Conservation (phyloP, 202 grass and related monocot species). For the Thinopyrum obtusiflorum region DNA sequence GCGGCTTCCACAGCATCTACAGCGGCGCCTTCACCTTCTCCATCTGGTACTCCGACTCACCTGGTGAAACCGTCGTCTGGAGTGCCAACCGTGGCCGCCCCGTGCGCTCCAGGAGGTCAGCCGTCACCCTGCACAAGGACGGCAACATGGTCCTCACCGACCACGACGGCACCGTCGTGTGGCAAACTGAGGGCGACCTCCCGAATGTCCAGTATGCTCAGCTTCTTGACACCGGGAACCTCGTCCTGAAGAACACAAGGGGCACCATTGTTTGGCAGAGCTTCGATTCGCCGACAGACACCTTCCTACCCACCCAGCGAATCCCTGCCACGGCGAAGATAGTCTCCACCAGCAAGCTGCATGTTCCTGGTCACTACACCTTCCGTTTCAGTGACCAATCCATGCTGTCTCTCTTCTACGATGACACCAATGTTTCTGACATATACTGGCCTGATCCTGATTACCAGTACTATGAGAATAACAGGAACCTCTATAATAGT, state of each 20-base stretch:
- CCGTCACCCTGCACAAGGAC: conserved; percentile 38
- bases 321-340: conserved; percentile 33
- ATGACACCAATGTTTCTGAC: conserved; percentile 30
- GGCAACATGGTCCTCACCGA: conserved; percentile 53
- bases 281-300: conserved; percentile 60
- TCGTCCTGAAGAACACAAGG: conserved; percentile 42
- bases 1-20: conserved; percentile 53
- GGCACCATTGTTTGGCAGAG: conserved; percentile 52
- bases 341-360: conserved; percentile 16
- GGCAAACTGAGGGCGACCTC: conserved; percentile 28
- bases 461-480: conserved; percentile 38
- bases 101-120: conserved; percentile 38
- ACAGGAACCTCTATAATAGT: conserved; percentile 43
- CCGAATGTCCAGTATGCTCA: conserved; percentile 7
- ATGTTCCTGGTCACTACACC: conserved; percentile 25
- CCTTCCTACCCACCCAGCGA: conserved; percentile 50
- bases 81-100: conserved; percentile 58
- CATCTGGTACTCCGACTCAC: conserved; percentile 46
- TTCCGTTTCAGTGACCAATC: conserved; percentile 47
- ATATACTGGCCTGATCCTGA: conserved; percentile 69
- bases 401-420: conserved; percentile 44
- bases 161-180: conserved; percentile 43
- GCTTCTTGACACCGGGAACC: conserved; percentile 53
- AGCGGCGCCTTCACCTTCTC: conserved; percentile 57
- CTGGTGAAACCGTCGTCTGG: conserved; percentile 36